phyloP scores from a whole-genome alignment of 73 alveolate species.

The Paramecium pentaurelia region DNA sequence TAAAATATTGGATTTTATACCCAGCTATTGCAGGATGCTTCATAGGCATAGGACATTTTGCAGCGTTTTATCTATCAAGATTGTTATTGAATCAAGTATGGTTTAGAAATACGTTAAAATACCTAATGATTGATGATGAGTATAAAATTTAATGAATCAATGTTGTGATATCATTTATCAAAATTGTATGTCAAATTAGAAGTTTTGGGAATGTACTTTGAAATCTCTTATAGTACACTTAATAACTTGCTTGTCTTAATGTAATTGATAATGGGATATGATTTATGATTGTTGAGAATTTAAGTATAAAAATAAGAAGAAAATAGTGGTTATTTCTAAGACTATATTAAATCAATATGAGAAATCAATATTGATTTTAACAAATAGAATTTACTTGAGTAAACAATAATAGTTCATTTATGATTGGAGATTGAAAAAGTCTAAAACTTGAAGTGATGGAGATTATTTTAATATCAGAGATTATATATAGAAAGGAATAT shows the following conservation, averaged over 20 bases:
- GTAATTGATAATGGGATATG: conserved; percentile 36
- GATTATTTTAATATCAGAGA: conserved; percentile 13
- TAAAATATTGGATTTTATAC: conserved; percentile 8
- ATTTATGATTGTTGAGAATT: conserved; percentile 30
- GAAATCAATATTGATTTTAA: neutral
- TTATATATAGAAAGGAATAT: conserved; percentile 15
- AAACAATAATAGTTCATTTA: neutral
- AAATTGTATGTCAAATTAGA: neutral
- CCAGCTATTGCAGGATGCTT: conserved; percentile 17
- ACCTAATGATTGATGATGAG: neutral
- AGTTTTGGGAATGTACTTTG: conserved; percentile 41
- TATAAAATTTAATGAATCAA: neutral
- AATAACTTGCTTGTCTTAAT: neutral
- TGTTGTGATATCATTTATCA: neutral
- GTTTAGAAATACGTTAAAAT: neutral
- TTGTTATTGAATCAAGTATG: neutral
- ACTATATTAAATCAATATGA: neutral
- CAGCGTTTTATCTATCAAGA: neutral
- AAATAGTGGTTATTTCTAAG: neutral
- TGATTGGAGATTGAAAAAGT: neutral
- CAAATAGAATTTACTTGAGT: no score
- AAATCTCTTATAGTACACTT: neutral
- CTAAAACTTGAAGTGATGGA: neutral
- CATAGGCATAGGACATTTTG: conserved; percentile 30
- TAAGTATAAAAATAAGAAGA: conserved; percentile 27